phyloP scores from a whole-genome alignment of 805 yeast genomes.

The Candida adriatica region DNA sequence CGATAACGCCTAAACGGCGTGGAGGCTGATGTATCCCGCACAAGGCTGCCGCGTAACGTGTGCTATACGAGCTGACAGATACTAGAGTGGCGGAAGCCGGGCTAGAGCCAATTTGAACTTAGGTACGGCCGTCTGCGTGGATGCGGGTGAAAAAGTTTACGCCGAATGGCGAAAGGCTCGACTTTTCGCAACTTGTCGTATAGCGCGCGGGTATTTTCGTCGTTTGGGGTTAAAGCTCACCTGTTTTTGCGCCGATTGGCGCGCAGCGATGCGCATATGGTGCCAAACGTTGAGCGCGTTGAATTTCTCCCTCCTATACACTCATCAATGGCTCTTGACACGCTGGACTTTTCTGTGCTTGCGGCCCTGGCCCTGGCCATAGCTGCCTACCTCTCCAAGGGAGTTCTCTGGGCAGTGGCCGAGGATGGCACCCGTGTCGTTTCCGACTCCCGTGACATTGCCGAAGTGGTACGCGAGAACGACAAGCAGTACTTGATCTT shows the following conservation, averaged over 20 bases:
- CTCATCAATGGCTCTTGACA: constrained; percentile 65
- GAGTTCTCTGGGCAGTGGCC: constrained; percentile 38
- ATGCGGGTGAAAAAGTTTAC: too few species aligned
- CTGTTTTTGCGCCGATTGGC: not conserved
- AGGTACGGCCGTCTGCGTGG: too few species aligned
- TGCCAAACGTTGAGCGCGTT: too few species aligned
- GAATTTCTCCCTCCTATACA: too few species aligned
- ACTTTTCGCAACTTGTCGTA: too few species aligned
- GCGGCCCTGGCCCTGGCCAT: constrained; percentile 60
- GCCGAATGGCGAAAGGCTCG: too few species aligned
- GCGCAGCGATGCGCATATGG: not conserved
- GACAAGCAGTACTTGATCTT: constrained; percentile 74
- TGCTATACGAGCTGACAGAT: too few species aligned
- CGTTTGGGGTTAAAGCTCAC: not conserved
- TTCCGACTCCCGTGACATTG: constrained; percentile 47
- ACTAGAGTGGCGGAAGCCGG: too few species aligned
- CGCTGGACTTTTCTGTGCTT: constrained; percentile 64
- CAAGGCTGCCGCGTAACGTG: too few species aligned
- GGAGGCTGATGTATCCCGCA: too few species aligned
- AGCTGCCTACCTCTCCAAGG: constrained; percentile 61
- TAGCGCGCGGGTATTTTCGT: not conserved
- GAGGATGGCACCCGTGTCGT: constrained; percentile 29
- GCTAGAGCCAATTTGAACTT: too few species aligned
- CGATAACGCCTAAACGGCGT: too few species aligned
- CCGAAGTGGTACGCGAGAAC: constrained; percentile 48